Percentiles rank a stretch among this genome's conserved stretches.
phyloP scores from a whole-genome alignment of 768 basidiomycete genomes.

The Cystobasidium tubakii region DNA sequence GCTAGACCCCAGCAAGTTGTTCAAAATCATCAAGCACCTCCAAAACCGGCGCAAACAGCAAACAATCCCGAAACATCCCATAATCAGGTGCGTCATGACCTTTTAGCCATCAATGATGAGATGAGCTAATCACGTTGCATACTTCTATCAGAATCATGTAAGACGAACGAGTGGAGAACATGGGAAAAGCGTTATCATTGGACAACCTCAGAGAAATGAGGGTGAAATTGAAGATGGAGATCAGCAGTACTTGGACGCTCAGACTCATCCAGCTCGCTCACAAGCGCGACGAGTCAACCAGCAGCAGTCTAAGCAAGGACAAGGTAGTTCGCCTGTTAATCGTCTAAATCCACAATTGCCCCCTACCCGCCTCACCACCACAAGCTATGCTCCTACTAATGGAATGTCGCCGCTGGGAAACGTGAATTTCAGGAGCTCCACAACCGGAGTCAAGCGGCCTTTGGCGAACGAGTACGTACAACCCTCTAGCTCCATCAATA shows the following conservation, averaged over 20 bases:
- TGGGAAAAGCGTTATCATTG: no score
- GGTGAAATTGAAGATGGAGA: neutral
- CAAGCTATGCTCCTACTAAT: neutral
- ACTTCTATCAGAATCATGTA: neutral
- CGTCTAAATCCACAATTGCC: neutral
- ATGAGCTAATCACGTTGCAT: neutral
- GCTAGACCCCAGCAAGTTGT: neutral
- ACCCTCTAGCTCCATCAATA: no score
- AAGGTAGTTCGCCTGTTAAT: neutral
- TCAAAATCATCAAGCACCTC: neutral
- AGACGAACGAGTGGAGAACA: neutral
- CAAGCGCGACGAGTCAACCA: neutral
- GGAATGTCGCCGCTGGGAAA: neutral
- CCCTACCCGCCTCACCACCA: neutral
- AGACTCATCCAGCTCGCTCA: neutral
- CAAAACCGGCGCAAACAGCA: neutral
- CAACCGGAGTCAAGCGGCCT: neutral
- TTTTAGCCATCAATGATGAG: neutral
- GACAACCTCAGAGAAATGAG: no score
- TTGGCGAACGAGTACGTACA: neutral
- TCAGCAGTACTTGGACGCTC: neutral
- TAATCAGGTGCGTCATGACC: neutral
- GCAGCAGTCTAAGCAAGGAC: neutral
- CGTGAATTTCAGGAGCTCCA: neutral
- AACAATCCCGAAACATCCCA: neutral